phyloP scores from a whole-genome alignment of 768 basidiomycete species.

The Xanthoconium stramineum region DNA sequence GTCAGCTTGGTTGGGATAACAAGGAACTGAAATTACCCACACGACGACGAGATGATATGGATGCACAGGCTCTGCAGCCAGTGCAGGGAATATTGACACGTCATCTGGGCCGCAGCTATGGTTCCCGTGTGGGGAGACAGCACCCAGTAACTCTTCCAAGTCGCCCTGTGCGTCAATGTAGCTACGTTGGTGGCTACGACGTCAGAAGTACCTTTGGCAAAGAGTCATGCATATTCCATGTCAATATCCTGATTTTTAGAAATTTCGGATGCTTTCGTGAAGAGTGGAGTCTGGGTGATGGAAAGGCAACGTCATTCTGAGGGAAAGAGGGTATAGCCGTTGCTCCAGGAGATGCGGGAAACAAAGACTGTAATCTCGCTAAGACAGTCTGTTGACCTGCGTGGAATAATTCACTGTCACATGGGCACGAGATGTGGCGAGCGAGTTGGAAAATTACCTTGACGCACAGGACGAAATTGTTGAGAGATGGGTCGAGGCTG shows the following conservation, averaged over 20 bases:
- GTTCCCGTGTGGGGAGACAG: constrained; percentile 39
- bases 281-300: constrained; percentile 20
- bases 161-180: constrained; percentile 52
- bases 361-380: constrained; percentile 50
- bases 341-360: constrained; percentile 38
- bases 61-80: constrained; percentile 52
- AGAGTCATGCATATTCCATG: constrained; percentile 88
- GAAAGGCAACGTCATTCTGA: constrained; percentile 22
- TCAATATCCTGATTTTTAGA: constrained; percentile 66
- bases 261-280: constrained; percentile 36
- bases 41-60: constrained; percentile 79
- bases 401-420: constrained; percentile 1
- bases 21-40: constrained; percentile 39
- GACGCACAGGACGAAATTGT: constrained; percentile 15
- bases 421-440: constrained; percentile 3
- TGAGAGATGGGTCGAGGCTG: constrained; percentile 18
- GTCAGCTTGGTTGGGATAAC: constrained; percentile 8
- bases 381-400: constrained; percentile 41
- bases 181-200: not conserved
- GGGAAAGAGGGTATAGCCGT: constrained; percentile 16
- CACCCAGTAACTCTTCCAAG: constrained; percentile 66
- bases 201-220: constrained; percentile 57
- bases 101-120: constrained; percentile 33
- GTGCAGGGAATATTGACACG: constrained; percentile 38
- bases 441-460: constrained; percentile 12